Percentiles rank a stretch among this genome's conserved stretches.
These are phyloP conservation scores for Boletus huronensis DNA, from an alignment of 768 basidiomycete genomes.

Conservation along the genomic window DNA sequence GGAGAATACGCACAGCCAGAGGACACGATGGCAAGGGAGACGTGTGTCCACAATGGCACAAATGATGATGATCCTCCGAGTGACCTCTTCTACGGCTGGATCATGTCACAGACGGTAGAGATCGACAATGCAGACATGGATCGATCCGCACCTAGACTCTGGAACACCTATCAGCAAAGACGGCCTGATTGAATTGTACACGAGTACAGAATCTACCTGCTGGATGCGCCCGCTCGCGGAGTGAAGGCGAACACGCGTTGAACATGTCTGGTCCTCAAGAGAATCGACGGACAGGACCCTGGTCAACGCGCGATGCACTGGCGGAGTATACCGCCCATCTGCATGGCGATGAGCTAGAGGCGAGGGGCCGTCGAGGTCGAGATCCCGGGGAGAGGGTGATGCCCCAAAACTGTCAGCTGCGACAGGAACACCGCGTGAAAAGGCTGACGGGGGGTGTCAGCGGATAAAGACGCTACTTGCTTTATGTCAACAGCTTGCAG, in stretches of 20 bases:
- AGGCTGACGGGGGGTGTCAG: slow-evolving; percentile 10
- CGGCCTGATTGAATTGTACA: slow-evolving; percentile 1
- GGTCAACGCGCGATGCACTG: slow-evolving; percentile 6
- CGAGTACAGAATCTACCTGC: slow-evolving; percentile 1
- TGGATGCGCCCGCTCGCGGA: slow-evolving; percentile 16
- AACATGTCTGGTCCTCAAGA: slow-evolving; percentile 2
- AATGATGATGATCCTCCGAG: slow-evolving; percentile 6
- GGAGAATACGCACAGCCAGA: slow-evolving; percentile 26
- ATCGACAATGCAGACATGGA: slow-evolving; percentile 15
- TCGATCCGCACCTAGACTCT: slow-evolving; percentile 6
- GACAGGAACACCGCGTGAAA: slow-evolving; percentile 21
- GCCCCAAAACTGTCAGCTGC: slow-evolving; percentile 34
- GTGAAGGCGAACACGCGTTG: slow-evolving; percentile 17
- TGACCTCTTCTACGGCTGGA: not conserved
- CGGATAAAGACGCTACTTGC: slow-evolving; percentile 7
- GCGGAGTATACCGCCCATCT: not conserved
- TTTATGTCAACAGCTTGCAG: slow-evolving; percentile 30
- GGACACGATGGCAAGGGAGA: slow-evolving; percentile 9
- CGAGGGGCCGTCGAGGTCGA: not conserved
- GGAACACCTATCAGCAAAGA: not conserved
- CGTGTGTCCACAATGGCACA: not conserved
- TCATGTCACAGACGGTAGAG: slow-evolving; percentile 8
- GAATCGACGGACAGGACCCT: slow-evolving; percentile 19
- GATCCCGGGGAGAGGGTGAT: slow-evolving; percentile 8
- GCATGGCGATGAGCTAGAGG: slow-evolving; percentile 10